Percentiles rank a stretch among this genome's conserved stretches.
Evolutionary conservation across 1,139 yeast genomes (phyloP).

Genomic region (Candida gigantensis): DNA sequence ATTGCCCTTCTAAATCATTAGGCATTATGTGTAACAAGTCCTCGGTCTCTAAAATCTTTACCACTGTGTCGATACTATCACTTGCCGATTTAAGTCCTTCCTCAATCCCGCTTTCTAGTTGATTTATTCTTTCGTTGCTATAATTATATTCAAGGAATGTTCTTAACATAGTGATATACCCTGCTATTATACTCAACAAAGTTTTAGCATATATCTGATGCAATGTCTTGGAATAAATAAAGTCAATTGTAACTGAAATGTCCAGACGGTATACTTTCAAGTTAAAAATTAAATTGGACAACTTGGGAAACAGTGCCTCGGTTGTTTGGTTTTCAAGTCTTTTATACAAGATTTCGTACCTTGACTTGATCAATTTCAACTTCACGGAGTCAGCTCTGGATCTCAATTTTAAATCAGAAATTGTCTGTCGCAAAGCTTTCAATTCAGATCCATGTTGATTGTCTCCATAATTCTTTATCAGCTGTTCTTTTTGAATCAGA

Average conservation of each 20-base stretch:
- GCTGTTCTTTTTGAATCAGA: too few relatives aligned
- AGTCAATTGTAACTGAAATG: slow-evolving; percentile 1
- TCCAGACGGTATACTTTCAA: slow-evolving; percentile 7
- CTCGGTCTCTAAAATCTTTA: slow-evolving; percentile 1
- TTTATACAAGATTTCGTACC: slow-evolving; percentile 5
- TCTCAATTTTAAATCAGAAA: slow-evolving; percentile 9
- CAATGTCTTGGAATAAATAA: background rate
- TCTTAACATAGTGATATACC: slow-evolving; percentile 2
- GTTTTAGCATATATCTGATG: slow-evolving; percentile 4
- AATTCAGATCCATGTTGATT: slow-evolving; percentile 9
- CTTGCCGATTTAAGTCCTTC: background rate
- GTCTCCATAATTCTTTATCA: too few relatives aligned
- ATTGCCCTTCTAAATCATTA: slow-evolving; percentile 1
- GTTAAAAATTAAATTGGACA: slow-evolving; percentile 4
- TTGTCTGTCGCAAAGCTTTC: slow-evolving; percentile 7
- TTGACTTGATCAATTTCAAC: slow-evolving; percentile 6
- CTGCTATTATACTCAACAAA: background rate
- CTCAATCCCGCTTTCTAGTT: background rate
- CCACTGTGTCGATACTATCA: background rate
- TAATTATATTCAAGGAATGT: slow-evolving; percentile 5
- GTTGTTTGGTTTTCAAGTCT: background rate
- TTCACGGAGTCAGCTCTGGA: slow-evolving; percentile 8
- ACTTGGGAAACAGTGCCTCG: background rate
- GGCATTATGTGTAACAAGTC: background rate
- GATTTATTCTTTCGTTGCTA: background rate